Percentiles rank a stretch among this genome's conserved stretches.
These are phyloP conservation scores for Hortaea werneckii DNA, from an alignment of 2,329 filamentous ascomycete species.

Conservation along the genomic window DNA sequence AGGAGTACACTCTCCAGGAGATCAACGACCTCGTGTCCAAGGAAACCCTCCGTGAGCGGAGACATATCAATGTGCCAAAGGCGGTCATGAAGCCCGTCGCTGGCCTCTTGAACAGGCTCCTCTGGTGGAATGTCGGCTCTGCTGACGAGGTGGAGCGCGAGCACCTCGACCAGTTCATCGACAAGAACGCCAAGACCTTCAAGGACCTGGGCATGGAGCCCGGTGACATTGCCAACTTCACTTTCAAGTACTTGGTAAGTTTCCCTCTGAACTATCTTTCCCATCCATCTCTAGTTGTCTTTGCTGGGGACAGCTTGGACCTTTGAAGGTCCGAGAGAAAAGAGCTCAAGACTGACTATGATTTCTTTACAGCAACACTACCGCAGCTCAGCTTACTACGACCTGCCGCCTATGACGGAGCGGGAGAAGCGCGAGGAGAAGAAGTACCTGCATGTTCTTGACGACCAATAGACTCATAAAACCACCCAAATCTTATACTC, in stretches of 20 bases:
- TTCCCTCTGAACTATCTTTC: background rate
- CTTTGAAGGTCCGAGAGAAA: background rate
- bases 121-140: conserved; percentile 84
- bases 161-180: conserved; percentile 86
- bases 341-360: background rate
- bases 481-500: background rate
- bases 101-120: conserved; percentile 61
- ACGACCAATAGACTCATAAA: conserved; percentile 57
- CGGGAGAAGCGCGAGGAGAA: conserved; percentile 89
- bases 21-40: conserved; percentile 80
- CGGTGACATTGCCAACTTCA: conserved; percentile 73
- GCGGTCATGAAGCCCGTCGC: conserved; percentile 64
- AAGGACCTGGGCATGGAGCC: conserved; percentile 86
- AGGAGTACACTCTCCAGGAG: conserved; percentile 80
- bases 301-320: background rate
- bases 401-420: conserved; percentile 88
- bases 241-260: conserved; percentile 87
- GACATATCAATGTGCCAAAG: conserved; percentile 88
- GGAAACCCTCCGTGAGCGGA: conserved; percentile 82
- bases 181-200: conserved; percentile 87
- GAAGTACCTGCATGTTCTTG: conserved; percentile 91
- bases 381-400: conserved; percentile 79
- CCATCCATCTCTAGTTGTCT: background rate
- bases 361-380: conserved; percentile 69
- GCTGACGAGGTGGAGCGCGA: conserved; percentile 83